Evolutionary conservation across 371 early-diverging fungal genomes (phyloP).

Genomic region (Syncephalastrum contaminatum): DNA sequence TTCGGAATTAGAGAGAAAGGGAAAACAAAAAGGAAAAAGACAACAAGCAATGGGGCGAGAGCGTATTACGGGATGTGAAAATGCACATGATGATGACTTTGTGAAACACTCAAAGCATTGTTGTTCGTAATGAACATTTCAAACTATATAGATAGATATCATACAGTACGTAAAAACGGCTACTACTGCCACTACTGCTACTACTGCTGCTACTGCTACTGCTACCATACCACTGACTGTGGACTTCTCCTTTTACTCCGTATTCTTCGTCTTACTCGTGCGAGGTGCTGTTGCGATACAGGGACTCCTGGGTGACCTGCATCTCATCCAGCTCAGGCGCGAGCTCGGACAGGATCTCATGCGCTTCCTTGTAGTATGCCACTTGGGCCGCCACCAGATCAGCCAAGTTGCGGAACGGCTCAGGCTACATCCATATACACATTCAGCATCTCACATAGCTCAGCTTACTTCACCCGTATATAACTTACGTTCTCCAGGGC

Average conservation of each 20-base stretch:
- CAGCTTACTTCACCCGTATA: too few relatives aligned
- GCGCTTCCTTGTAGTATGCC: slow-evolving; percentile 80
- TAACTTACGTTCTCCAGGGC: slow-evolving; percentile 76
- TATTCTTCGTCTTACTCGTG: slow-evolving; percentile 28
- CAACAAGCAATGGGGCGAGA: background rate
- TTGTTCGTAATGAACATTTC: too few relatives aligned
- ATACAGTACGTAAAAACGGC: too few relatives aligned
- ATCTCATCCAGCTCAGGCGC: slow-evolving; percentile 92
- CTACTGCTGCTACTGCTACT: too few relatives aligned
- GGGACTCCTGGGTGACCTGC: slow-evolving; percentile 84
- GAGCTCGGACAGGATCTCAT: slow-evolving; percentile 74
- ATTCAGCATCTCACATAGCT: too few relatives aligned
- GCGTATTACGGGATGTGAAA: too few relatives aligned
- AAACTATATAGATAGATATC: too few relatives aligned
- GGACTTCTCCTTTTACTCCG: background rate
- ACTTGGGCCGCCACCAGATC: slow-evolving; percentile 87
- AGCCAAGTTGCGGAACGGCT: slow-evolving; percentile 79
- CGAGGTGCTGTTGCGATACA: slow-evolving; percentile 61
- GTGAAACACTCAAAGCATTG: too few relatives aligned
- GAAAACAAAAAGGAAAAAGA: slow-evolving; percentile 2
- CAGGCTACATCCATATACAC: slow-evolving; percentile 61
- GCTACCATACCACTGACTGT: too few relatives aligned
- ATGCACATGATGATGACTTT: too few relatives aligned
- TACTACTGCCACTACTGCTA: too few relatives aligned
- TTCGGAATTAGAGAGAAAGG: background rate